Evolutionary conservation across 108 stramenopile genomes (phyloP).

Genomic region (Epipyxis sp.): DNA sequence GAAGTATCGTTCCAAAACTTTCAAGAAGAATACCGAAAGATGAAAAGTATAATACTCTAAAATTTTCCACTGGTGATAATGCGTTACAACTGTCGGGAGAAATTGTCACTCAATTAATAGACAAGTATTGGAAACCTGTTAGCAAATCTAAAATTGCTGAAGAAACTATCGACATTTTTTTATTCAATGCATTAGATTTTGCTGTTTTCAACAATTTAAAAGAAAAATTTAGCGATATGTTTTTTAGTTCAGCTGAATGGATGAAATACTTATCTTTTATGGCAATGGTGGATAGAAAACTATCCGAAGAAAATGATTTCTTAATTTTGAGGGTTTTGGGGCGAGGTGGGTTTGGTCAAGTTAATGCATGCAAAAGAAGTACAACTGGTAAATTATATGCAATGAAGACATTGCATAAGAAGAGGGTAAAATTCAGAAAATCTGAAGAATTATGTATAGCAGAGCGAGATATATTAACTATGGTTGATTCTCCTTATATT

Average conservation of each 20-base stretch:
- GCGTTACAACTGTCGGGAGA: too few relatives aligned
- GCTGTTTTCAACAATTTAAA: not conserved
- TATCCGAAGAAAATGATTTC: not conserved
- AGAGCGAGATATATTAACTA: conserved; percentile 75
- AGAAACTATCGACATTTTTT: not conserved
- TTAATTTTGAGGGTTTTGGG: not conserved
- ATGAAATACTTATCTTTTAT: not conserved
- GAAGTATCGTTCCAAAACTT: too few relatives aligned
- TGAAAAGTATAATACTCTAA: too few relatives aligned
- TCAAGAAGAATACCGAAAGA: too few relatives aligned
- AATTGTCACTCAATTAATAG: too few relatives aligned
- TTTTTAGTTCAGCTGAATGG: not conserved
- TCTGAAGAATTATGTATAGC: conserved; percentile 77
- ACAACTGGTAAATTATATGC: conserved; percentile 90
- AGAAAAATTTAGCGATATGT: not conserved
- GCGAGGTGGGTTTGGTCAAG: conserved; percentile 6
- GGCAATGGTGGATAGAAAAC: not conserved
- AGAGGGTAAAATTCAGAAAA: conserved; percentile 83
- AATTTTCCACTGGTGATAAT: too few relatives aligned
- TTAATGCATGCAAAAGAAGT: conserved; percentile 65
- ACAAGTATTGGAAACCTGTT: too few relatives aligned
- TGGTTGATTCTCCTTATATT: conserved; percentile 81
- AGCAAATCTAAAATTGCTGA: too few relatives aligned
- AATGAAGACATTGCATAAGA: conserved; percentile 97
- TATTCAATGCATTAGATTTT: not conserved